Percentiles rank a stretch among this genome's conserved stretches.
phyloP scores from a whole-genome alignment of 352 stramenopile species.

The Globisporangium emineosum region DNA sequence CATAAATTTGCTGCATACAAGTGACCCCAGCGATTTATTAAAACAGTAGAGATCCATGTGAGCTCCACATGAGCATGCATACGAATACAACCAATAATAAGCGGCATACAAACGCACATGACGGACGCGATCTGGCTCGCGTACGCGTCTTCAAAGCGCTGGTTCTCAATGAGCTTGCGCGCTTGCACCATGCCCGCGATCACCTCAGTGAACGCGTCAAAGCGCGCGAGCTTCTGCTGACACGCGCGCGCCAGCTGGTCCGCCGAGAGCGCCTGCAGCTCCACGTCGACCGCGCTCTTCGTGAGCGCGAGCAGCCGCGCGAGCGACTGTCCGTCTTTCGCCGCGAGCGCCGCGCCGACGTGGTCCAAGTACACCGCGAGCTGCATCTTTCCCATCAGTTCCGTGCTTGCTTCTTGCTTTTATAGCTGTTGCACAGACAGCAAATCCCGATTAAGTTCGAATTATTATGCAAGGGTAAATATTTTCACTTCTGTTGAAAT shows the following conservation, averaged over 20 bases:
- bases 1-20: slow-evolving; percentile 73
- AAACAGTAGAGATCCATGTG: not conserved
- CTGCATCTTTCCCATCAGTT: slow-evolving; percentile 32
- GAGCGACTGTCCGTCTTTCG: slow-evolving; percentile 47
- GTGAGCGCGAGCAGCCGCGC: slow-evolving; percentile 53
- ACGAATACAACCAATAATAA: not conserved
- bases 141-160: slow-evolving; percentile 57
- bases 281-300: slow-evolving; percentile 25
- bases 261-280: slow-evolving; percentile 40
- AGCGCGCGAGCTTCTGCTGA: slow-evolving; percentile 51
- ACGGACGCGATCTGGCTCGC: slow-evolving; percentile 61
- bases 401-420: too few species aligned
- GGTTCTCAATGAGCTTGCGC: slow-evolving; percentile 48
- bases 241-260: slow-evolving; percentile 56
- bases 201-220: slow-evolving; percentile 56
- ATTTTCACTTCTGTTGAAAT: too few species aligned
- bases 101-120: too few species aligned
- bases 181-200: slow-evolving; percentile 58
- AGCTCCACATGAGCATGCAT: not conserved
- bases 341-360: slow-evolving; percentile 43
- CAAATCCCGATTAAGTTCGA: too few species aligned
- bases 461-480: too few species aligned
- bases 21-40: not conserved
- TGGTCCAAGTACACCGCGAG: slow-evolving; percentile 60
- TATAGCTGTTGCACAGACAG: too few species aligned